A percentile compares a stretch with the other conserved stretches of the same genome.
Conservation (phyloP, 345 rosid species). For the Citrus mangshanensis region DNA sequence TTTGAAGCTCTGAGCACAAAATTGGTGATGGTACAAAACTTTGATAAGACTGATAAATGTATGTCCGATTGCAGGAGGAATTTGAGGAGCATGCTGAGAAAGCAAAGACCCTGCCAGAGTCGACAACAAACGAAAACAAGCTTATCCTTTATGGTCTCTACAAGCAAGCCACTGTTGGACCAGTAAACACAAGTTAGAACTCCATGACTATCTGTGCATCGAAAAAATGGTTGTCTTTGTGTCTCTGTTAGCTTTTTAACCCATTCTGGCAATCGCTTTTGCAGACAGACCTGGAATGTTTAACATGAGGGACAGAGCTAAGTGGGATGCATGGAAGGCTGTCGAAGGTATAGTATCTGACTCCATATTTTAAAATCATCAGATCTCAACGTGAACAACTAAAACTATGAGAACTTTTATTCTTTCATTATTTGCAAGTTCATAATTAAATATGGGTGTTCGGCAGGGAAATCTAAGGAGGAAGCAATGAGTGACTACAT, state of each 20-base stretch:
- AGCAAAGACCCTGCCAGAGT: constrained; percentile 54
- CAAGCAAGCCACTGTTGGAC: constrained; percentile 82
- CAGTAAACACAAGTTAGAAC: constrained; percentile 67
- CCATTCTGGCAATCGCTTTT: neutral
- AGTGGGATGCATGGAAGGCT: constrained; percentile 99
- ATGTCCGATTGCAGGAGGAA: constrained; percentile 49
- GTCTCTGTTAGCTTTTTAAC: neutral
- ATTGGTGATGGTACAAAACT: neutral
- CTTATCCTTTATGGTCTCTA: constrained; percentile 79
- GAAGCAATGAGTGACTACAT: constrained; percentile 77
- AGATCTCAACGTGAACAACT: neutral
- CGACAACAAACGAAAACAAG: constrained; percentile 58
- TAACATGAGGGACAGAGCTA: constrained; percentile 71
- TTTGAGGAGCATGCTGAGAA: constrained; percentile 69
- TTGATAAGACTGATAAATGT: neutral
- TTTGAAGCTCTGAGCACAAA: neutral
- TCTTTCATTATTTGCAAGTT: neutral
- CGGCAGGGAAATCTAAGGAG: constrained; percentile 59
- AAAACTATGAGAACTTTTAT: neutral
- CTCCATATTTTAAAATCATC: neutral
- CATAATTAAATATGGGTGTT: neutral
- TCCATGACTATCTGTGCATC: too few species aligned
- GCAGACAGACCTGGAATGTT: constrained; percentile 93
- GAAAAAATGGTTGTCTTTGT: neutral
- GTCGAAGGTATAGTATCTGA: constrained; percentile 58